Base-by-base conservation (phyloP, 1,284 basidiomycete species). In the Neolentinus lepideus region DNA sequence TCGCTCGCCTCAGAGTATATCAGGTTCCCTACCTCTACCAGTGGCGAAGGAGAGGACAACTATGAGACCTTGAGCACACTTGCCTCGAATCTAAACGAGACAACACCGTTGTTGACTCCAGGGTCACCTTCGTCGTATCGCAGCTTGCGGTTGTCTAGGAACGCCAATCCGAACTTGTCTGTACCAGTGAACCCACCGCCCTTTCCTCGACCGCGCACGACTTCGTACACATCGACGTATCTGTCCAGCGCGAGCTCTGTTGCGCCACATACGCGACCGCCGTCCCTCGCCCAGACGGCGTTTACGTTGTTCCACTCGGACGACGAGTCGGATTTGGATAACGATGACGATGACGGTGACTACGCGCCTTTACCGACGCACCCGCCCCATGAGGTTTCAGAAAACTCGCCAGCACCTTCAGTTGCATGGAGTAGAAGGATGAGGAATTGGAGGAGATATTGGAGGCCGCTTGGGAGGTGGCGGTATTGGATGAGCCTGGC, bases 401-500 rank as follows among this genome's bases (percentile, higher is more conserved):
- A 43, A n/a, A 16, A 43, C 8, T 43, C 38, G 38, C 16, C 38
- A 21, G 38, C 38, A 3, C 47, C 47, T 16, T 50, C 47, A 12
- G 47, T 25, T 12, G 47, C 14, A n/a, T 25, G 22, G 24, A 50
- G n/a, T 21, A 21, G 29, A 35, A 6, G 22, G 33, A 12, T 6
- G 27, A 12, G 51, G 10, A 24, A 14, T 14, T 82, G 77, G 77
- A 68, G 66, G 46, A 68, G 71, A 56, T 90, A 90, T 64, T 90
- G 86, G 66, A 71, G 78, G 25, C 87, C 88, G 2, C 58, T 90
- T 60, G 58, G 61, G 22, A 71, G 70, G 55, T 70, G 63, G 58
- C 73, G 75, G 25, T 90, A 90, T 63, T 87, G 84, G 61, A 68
- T 73, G 29, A 72, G 87, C 0, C 68, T 88, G 19, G 76, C 86